Percentiles rank a stretch among this genome's conserved stretches.
Conservation (phyloP, 2,329 filamentous ascomycete genomes). For the Fusarium citri region DNA sequence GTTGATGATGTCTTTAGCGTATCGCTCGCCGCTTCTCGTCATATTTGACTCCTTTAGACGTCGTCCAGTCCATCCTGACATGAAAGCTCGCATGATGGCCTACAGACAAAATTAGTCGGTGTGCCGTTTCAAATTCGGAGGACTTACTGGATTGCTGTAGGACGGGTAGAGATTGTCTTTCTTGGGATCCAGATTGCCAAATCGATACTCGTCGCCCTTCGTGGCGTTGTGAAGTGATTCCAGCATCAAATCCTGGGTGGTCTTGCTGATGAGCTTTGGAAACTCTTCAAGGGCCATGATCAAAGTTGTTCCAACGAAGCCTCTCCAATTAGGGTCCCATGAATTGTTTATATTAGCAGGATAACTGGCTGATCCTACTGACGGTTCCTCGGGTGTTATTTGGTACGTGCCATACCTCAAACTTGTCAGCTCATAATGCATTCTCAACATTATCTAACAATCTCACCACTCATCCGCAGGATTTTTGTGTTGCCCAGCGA, state of each 20-base stretch:
- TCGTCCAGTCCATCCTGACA: slow-evolving; percentile 68
- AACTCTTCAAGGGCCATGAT: slow-evolving; percentile 71
- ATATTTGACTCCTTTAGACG: slow-evolving; percentile 67
- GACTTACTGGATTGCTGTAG: slow-evolving; percentile 66
- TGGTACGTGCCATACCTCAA: slow-evolving; percentile 59
- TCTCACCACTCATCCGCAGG: slow-evolving; percentile 65
- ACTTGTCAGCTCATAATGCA: rapidly evolving
- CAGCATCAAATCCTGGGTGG: slow-evolving; percentile 58
- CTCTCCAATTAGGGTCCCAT: slow-evolving; percentile 74
- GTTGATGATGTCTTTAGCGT: slow-evolving; percentile 66
- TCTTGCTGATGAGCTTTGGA: slow-evolving; percentile 55
- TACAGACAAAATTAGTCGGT: background rate
- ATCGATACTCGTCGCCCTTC: slow-evolving; percentile 70
- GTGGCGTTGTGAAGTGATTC: slow-evolving; percentile 66
- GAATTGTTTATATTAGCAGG: slow-evolving; percentile 64
- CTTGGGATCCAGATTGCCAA: slow-evolving; percentile 64
- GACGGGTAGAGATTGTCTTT: slow-evolving; percentile 71
- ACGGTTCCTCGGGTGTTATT: slow-evolving; percentile 67
- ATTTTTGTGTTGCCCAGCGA: slow-evolving; percentile 64
- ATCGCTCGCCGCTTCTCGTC: slow-evolving; percentile 66
- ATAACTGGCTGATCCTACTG: slow-evolving; percentile 64
- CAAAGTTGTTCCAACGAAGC: slow-evolving; percentile 70
- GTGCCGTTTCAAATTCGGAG: rapidly evolving
- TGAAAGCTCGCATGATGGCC: slow-evolving; percentile 71
- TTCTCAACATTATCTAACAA: background rate